Evolutionary conservation across 1,139 yeast genomes (phyloP).

Genomic region (Geotrichum phurueaensis): DNA sequence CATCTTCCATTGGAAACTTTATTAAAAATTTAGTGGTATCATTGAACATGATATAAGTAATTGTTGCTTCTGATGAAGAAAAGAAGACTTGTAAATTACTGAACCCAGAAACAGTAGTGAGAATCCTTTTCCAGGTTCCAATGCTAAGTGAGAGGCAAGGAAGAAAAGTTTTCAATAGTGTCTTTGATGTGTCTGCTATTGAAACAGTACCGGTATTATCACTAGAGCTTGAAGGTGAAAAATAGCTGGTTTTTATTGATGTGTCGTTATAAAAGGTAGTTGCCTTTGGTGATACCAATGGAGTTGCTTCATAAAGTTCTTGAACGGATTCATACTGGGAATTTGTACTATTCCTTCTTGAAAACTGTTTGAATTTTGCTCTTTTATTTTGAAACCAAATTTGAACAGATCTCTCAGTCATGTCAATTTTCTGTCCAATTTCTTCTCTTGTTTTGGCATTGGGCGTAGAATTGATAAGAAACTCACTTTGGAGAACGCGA

Average conservation of each 20-base stretch:
- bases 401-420: conserved; percentile 87
- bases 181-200: neutral
- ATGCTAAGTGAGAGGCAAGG: conserved; percentile 29
- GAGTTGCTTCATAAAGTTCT: conserved; percentile 25
- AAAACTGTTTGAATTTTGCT: conserved; percentile 61
- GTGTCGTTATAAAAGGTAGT: neutral
- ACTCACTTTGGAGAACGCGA: conserved; percentile 61
- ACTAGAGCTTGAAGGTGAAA: neutral
- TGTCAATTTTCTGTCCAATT: conserved; percentile 68
- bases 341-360: conserved; percentile 35
- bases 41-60: conserved; percentile 29
- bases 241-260: neutral
- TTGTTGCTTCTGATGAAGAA: conserved; percentile 22
- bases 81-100: conserved; percentile 28
- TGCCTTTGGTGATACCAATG: conserved; percentile 12
- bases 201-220: neutral
- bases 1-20: conserved; percentile 25
- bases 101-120: conserved; percentile 17
- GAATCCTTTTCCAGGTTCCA: conserved; percentile 33
- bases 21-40: conserved; percentile 28
- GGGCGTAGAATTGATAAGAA: conserved; percentile 57
- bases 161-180: conserved; percentile 19
- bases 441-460: conserved; percentile 50
- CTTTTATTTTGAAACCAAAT: conserved; percentile 94
- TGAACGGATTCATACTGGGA: conserved; percentile 25